Conservation (phyloP, 306 rosid genomes). For the Prunus padus region DNA sequence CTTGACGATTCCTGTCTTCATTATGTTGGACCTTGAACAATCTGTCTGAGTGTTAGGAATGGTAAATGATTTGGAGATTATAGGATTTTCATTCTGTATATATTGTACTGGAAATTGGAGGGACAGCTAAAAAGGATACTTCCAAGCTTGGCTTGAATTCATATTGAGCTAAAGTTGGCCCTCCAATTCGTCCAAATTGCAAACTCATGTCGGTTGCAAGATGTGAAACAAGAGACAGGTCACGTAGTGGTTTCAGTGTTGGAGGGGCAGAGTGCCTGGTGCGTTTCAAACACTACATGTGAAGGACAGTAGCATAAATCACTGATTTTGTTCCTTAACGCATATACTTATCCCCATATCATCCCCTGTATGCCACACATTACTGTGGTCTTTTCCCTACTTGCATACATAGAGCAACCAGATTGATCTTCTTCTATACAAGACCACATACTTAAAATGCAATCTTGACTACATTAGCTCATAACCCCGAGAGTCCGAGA, state of each 20-base stretch:
- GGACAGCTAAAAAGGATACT: too few species aligned
- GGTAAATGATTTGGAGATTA: too few species aligned
- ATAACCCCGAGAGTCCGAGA: not conserved
- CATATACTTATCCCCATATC: not conserved
- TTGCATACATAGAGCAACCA: too few species aligned
- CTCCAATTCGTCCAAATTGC: not conserved
- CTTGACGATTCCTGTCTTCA: too few species aligned
- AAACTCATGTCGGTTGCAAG: conserved; percentile 3
- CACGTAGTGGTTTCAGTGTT: not conserved
- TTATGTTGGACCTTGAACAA: too few species aligned
- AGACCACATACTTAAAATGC: not conserved
- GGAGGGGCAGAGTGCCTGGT: conserved; percentile 24
- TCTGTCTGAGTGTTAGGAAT: too few species aligned
- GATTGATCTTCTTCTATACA: not conserved
- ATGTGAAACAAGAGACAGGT: conserved; percentile 4
- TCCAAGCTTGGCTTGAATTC: not conserved
- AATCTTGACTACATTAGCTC: not conserved
- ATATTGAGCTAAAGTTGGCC: conserved; percentile 2
- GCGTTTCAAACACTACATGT: conserved; percentile 27
- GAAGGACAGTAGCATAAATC: not conserved
- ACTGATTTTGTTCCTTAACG: not conserved
- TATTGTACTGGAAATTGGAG: too few species aligned
- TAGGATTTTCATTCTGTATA: too few species aligned
- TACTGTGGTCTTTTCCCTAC: too few species aligned
- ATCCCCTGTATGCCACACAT: too few species aligned